Conservation (phyloP, 1,284 basidiomycete species). For the Trametes pubescens region DNA sequence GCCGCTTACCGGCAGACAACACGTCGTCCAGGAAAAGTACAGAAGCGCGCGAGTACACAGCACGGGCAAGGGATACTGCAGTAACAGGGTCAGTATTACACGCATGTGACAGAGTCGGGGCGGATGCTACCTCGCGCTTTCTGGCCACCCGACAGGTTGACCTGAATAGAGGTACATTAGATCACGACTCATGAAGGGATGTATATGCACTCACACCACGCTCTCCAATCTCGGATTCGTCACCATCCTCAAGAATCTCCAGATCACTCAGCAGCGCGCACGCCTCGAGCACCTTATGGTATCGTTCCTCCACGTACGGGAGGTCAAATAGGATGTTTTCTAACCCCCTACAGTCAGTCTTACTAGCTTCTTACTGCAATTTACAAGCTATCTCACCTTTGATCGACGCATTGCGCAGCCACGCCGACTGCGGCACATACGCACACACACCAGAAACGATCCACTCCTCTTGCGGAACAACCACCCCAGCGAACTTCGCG, state of each 20-base stretch:
- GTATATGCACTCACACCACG: slow-evolving; percentile 53
- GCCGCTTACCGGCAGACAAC: slow-evolving; percentile 65
- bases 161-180: neutral
- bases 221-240: slow-evolving; percentile 92
- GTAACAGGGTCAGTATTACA: slow-evolving; percentile 6
- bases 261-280: slow-evolving; percentile 84
- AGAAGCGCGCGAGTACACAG: slow-evolving; percentile 92
- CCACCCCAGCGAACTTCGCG: slow-evolving; percentile 58
- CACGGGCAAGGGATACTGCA: slow-evolving; percentile 85
- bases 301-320: slow-evolving; percentile 82
- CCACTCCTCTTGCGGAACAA: slow-evolving; percentile 69
- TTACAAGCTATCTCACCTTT: slow-evolving; percentile 58
- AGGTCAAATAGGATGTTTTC: slow-evolving; percentile 94
- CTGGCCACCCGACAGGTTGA: slow-evolving; percentile 93
- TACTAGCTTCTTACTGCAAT: neutral
- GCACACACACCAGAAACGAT: slow-evolving; percentile 81
- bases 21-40: slow-evolving; percentile 92
- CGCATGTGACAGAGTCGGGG: neutral
- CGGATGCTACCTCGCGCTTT: slow-evolving; percentile 80
- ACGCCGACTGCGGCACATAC: slow-evolving; percentile 92
- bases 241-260: slow-evolving; percentile 92
- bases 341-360: slow-evolving; percentile 35
- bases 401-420: slow-evolving; percentile 93
- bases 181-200: neutral
- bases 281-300: slow-evolving; percentile 75